phyloP scores from a whole-genome alignment of 1,284 basidiomycete genomes.

The Athelia psychrophila region DNA sequence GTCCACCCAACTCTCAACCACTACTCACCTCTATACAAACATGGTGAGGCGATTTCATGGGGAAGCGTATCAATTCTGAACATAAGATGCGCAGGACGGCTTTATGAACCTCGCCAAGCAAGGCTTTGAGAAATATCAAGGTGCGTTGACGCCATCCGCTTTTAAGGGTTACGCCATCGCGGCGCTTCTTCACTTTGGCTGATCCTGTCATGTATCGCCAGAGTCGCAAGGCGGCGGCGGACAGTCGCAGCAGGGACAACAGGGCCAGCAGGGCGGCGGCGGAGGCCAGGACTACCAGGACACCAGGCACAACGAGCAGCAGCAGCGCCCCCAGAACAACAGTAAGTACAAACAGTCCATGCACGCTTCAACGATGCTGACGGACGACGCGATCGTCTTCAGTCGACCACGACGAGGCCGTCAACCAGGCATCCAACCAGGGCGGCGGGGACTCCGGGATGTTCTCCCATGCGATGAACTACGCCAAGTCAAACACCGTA shows the following conservation, averaged over 20 bases:
- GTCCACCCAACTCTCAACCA: neutral
- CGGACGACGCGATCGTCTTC: neutral
- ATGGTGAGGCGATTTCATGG: conserved; percentile 25
- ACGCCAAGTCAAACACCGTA: conserved; percentile 51
- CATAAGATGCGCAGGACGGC: conserved; percentile 44
- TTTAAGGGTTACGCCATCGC: neutral
- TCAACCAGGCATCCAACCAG: conserved; percentile 45
- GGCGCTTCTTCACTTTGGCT: conserved; percentile 2
- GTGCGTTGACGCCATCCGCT: conserved; percentile 11
- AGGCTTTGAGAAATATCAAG: conserved; percentile 48
- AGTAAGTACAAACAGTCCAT: conserved; percentile 24
- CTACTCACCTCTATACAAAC: conserved; percentile 7
- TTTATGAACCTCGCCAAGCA: conserved; percentile 69
- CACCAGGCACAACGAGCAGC: conserved; percentile 37
- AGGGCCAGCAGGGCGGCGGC: conserved; percentile 32
- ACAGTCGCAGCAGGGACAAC: conserved; percentile 3
- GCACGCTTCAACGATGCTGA: neutral
- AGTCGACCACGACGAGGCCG: conserved; percentile 63
- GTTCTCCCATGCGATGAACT: conserved; percentile 50
- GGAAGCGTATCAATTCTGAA: neutral
- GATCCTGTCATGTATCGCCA: conserved; percentile 27
- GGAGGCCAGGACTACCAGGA: conserved; percentile 62
- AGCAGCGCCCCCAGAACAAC: conserved; percentile 18
- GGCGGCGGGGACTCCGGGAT: conserved; percentile 50
- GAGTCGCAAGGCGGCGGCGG: neutral